These are phyloP conservation scores for Prunus armeniaca DNA, from an alignment of 306 rosid genomes.

Conservation along the genomic window DNA sequence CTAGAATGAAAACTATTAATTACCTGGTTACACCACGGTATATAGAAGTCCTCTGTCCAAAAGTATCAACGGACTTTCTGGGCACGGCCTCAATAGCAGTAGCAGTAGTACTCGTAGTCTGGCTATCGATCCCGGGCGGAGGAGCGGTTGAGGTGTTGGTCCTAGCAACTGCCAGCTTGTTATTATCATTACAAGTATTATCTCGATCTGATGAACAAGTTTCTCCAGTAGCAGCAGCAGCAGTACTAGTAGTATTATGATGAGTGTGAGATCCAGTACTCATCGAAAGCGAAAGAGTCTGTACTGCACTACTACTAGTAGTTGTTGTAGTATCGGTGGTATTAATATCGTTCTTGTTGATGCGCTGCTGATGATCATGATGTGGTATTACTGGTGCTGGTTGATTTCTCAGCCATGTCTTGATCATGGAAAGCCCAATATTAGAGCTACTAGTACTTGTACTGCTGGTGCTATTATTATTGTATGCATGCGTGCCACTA, in stretches of 20 bases:
- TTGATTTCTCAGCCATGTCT: slow-evolving; percentile 86
- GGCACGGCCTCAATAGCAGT: slow-evolving; percentile 40
- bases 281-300: slow-evolving; percentile 71
- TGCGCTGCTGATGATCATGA: slow-evolving; percentile 6
- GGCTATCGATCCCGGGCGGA: slow-evolving; percentile 14
- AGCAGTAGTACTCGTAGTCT: slow-evolving; percentile 19
- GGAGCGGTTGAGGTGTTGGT: slow-evolving; percentile 1
- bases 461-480: slow-evolving; percentile 15
- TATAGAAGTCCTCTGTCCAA: slow-evolving; percentile 92
- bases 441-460: slow-evolving; percentile 23
- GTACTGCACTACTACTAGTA: slow-evolving; percentile 1
- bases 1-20: background rate
- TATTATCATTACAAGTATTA: slow-evolving; percentile 23
- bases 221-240: slow-evolving; percentile 35
- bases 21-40: slow-evolving; percentile 98
- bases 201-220: slow-evolving; percentile 46
- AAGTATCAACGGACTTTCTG: slow-evolving; percentile 76
- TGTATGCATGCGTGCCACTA: slow-evolving; percentile 23
- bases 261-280: slow-evolving; percentile 61
- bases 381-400: slow-evolving; percentile 13
- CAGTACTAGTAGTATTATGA: slow-evolving; percentile 19
- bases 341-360: slow-evolving; percentile 16
- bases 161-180: slow-evolving; percentile 14
- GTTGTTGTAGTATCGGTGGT: background rate
- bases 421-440: slow-evolving; percentile 82